Percentiles rank a stretch among this genome's conserved stretches.
These are phyloP conservation scores for Aphanomyces invadans DNA, from an alignment of 352 stramenopile genomes.

Conservation along the genomic window DNA sequence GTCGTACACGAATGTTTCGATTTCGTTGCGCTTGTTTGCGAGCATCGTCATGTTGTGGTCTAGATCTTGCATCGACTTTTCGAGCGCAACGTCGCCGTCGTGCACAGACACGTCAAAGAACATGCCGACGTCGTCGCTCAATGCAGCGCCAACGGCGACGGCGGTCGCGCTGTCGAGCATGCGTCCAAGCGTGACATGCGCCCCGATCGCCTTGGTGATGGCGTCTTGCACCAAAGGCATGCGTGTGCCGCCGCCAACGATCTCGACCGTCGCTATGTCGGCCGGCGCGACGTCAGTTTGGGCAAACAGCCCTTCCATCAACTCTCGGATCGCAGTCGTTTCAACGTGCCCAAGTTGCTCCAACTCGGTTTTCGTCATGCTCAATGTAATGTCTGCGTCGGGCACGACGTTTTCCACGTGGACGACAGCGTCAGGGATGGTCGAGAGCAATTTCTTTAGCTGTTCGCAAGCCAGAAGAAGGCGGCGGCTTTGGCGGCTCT, in stretches of 20 bases:
- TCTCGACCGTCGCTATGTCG: conserved; percentile 68
- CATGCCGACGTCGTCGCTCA: conserved; percentile 30
- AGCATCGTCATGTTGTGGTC: conserved; percentile 64
- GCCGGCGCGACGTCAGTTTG: conserved; percentile 35
- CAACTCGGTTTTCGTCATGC: conserved; percentile 62
- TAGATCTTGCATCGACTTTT: conserved; percentile 60
- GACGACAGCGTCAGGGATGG: conserved; percentile 66
- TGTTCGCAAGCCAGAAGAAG: conserved; percentile 81
- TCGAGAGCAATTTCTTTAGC: conserved; percentile 87
- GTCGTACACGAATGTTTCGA: conserved; percentile 87
- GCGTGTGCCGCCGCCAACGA: conserved; percentile 85
- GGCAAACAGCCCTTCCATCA: conserved; percentile 46
- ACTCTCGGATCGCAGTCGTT: conserved; percentile 38
- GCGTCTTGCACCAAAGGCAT: conserved; percentile 78
- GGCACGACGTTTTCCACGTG: conserved; percentile 78
- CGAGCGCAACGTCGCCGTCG: conserved; percentile 38
- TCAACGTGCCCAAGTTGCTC: conserved; percentile 52
- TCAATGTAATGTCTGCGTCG: conserved; percentile 74
- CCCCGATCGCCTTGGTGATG: conserved; percentile 51
- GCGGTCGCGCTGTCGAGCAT: conserved; percentile 86
- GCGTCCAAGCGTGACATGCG: conserved; percentile 41
- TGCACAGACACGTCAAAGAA: conserved; percentile 31
- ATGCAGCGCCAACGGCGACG: conserved; percentile 70
- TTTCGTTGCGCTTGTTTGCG: conserved; percentile 79
- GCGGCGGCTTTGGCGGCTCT: conserved; percentile 75